These are phyloP conservation scores for Nematocida major DNA, from an alignment of 371 early-diverging fungal genomes.

Conservation along the genomic window DNA sequence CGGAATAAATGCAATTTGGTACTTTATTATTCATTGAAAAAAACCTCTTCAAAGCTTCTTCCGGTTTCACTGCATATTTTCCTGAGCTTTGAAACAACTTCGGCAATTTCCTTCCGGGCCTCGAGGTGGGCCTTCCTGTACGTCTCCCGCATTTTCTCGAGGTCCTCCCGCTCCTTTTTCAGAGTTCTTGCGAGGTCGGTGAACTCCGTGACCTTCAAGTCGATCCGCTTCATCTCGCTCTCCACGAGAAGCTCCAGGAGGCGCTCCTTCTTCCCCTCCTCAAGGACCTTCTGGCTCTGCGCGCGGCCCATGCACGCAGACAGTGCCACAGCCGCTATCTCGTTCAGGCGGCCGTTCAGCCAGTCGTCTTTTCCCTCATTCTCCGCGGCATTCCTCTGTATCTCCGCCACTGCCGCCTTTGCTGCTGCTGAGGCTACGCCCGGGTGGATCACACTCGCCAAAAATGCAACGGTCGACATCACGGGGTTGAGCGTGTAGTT, in stretches of 20 bases:
- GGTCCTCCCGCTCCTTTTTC: slow-evolving; percentile 57
- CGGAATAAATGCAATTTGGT: background rate
- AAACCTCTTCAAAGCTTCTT: slow-evolving; percentile 41
- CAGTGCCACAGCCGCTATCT: slow-evolving; percentile 64
- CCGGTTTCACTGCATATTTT: slow-evolving; percentile 48
- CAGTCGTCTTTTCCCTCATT: slow-evolving; percentile 66
- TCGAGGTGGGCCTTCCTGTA: slow-evolving; percentile 52
- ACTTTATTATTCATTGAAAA: slow-evolving; percentile 33
- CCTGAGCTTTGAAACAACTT: slow-evolving; percentile 38
- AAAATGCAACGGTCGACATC: slow-evolving; percentile 81
- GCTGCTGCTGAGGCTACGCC: slow-evolving; percentile 80
- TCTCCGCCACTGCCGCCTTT: slow-evolving; percentile 57
- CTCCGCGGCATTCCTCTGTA: slow-evolving; percentile 6
- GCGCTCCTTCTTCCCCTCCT: slow-evolving; percentile 58
- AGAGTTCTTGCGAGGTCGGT: slow-evolving; percentile 46
- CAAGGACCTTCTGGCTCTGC: slow-evolving; percentile 52
- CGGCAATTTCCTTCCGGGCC: slow-evolving; percentile 41
- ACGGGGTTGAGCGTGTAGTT: slow-evolving; percentile 87
- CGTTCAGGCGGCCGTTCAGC: slow-evolving; percentile 34
- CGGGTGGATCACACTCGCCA: slow-evolving; percentile 81
- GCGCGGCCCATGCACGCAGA: slow-evolving; percentile 67
- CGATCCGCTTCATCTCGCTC: slow-evolving; percentile 55
- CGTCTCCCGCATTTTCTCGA: slow-evolving; percentile 50
- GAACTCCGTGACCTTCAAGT: slow-evolving; percentile 56
- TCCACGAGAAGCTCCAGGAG: slow-evolving; percentile 56